These are phyloP conservation scores for Cryphonectria japonica DNA, from an alignment of 2,329 filamentous ascomycete genomes.

Conservation along the genomic window DNA sequence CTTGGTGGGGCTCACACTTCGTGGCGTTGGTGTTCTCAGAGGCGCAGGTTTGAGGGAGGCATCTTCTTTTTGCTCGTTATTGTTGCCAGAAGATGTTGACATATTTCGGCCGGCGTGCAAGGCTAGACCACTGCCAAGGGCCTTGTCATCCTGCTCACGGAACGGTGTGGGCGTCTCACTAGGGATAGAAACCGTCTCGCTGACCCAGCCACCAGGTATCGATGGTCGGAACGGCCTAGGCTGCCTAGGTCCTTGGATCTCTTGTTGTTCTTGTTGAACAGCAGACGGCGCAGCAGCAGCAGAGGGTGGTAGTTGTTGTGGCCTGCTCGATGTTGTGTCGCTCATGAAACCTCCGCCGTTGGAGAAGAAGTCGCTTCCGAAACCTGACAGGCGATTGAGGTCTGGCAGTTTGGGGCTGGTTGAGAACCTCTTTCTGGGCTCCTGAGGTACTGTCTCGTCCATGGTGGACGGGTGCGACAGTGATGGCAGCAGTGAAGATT, in stretches of 20 bases:
- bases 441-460: conserved; percentile 28
- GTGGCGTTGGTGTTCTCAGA: conserved; percentile 22
- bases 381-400: conserved; percentile 61
- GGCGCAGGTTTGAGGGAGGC: conserved; percentile 23
- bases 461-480: conserved; percentile 18
- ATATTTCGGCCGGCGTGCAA: conserved; percentile 17
- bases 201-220: conserved; percentile 40
- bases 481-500: conserved; percentile 13
- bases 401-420: conserved; percentile 62
- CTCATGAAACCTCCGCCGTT: conserved; percentile 34
- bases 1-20: conserved; percentile 17
- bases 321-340: conserved; percentile 31
- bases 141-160: not conserved
- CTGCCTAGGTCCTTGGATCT: conserved; percentile 2
- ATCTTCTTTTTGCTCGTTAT: conserved; percentile 23
- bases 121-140: not conserved
- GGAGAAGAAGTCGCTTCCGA: conserved; percentile 62
- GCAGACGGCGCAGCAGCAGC: no score
- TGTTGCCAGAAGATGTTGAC: conserved; percentile 15
- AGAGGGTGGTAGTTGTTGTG: conserved; percentile 4
- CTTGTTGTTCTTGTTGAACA: no score
- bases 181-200: conserved; percentile 35
- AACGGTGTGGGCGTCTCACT: conserved; percentile 28
- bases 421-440: conserved; percentile 43
- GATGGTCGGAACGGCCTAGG: conserved; percentile 32